Base-by-base conservation (phyloP, 257 asterid genomes). In the Hygrophila difformis region DNA sequence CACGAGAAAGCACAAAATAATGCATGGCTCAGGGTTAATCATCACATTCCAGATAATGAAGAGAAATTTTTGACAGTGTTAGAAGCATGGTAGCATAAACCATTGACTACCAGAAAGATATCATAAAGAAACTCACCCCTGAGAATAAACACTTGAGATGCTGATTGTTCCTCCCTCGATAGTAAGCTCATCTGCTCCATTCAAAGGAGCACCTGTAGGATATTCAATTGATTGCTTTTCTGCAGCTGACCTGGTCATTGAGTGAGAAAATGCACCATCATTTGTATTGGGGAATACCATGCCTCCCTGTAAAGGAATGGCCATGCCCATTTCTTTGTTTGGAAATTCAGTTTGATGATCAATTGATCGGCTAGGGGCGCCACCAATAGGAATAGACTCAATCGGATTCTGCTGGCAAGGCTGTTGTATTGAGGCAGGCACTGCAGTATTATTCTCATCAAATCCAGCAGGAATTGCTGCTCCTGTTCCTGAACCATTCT, bases 121-220 rank as follows among this genome's bases (percentile, higher is more conserved):
- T 8, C 4, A 9, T 8, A 41, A 41, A 17, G 9, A 18, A 42
- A 61, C 78, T 70, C 60, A 82, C 94, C 77, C 78, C 42, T 83
- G 76, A 8, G 92, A 79, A 58, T 76, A 83, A 28, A 57, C 68
- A 52, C 78, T 76, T 44, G 94, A 74, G 61, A 83, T 65, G 78
- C 74, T 76, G 59, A 79, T 83, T 28, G 80, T 83, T 44, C 94
- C 94, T 13, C 92, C 94, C 50, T 83, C 94, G 50, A 83, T 57
- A 22, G 67, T 33, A 9, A 65, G 50, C 36, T 76, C 92, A 17
- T 64, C 78, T 11, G 46, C 72, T 38, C 51, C 59, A 46, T 74
- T 67, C 54, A 59, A 57, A 51, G 64, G 70, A 21, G 39, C 21
- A 36, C 57, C 41, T 6, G 46, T 22, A 0, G 64, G 75, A 52